phyloP scores from a whole-genome alignment of 345 rosid species.

The Populus alba region DNA sequence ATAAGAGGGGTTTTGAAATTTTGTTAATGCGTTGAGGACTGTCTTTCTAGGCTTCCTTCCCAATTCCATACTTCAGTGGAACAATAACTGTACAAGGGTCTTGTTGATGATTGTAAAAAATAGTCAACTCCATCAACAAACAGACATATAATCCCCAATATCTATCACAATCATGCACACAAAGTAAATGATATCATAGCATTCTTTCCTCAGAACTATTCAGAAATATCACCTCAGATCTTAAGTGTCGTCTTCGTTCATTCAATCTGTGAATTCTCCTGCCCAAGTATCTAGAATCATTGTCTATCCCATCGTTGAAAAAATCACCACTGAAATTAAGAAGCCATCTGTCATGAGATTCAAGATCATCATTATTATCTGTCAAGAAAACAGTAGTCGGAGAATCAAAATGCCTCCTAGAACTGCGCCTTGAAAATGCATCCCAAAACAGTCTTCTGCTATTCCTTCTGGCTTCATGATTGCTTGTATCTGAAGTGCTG shows the following conservation, averaged over 20 bases:
- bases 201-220: background rate
- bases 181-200: background rate
- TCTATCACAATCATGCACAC: background rate
- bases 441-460: slow-evolving; percentile 56
- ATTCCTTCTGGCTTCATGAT: slow-evolving; percentile 46
- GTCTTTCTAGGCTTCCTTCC: background rate
- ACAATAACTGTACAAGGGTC: background rate
- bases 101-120: background rate
- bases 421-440: slow-evolving; percentile 53
- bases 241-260: slow-evolving; percentile 48
- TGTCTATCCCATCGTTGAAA: slow-evolving; percentile 36
- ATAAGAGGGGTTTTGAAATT: too few species aligned
- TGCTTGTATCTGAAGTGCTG: slow-evolving; percentile 35
- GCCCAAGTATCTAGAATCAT: slow-evolving; percentile 45
- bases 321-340: slow-evolving; percentile 45
- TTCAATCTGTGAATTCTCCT: slow-evolving; percentile 48
- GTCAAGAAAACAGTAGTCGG: slow-evolving; percentile 44
- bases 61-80: background rate
- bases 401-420: slow-evolving; percentile 42
- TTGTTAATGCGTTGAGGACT: too few species aligned
- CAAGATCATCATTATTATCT: slow-evolving; percentile 38
- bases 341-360: slow-evolving; percentile 54
- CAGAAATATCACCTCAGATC: slow-evolving; percentile 54
- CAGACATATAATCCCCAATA: background rate
- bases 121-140: background rate